phyloP scores from a whole-genome alignment of 306 rosid species.

The Vigna unguiculata region DNA sequence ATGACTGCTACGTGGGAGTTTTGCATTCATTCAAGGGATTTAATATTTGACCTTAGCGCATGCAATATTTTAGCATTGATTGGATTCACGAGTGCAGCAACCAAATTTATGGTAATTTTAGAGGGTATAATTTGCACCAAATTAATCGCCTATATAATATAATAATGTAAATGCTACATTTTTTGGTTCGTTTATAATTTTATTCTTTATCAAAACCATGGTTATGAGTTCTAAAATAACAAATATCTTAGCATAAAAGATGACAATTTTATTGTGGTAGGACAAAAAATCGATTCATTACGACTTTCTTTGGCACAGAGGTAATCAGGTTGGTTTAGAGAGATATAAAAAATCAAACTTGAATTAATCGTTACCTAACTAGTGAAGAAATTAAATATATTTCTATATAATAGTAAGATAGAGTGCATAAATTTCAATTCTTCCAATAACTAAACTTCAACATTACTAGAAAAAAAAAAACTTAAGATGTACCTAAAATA shows the following conservation, averaged over 20 bases:
- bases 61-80: too few species aligned
- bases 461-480: not conserved
- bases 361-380: conserved; percentile 1
- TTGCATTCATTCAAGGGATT: too few species aligned
- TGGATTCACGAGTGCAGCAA: too few species aligned
- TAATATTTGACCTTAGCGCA: not conserved
- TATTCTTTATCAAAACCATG: not conserved
- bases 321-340: not conserved
- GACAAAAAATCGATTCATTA: not conserved
- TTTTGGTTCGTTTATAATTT: not conserved
- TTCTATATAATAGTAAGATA: not conserved
- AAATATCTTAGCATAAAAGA: not conserved
- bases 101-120: not conserved
- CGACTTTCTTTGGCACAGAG: not conserved
- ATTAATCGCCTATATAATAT: not conserved
- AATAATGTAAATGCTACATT: not conserved
- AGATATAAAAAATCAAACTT: not conserved
- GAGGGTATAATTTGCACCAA: not conserved
- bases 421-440: not conserved
- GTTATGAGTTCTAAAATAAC: not conserved
- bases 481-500: not conserved
- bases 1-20: too few species aligned
- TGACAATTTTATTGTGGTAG: not conserved
- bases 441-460: not conserved
- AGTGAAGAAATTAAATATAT: not conserved